A percentile compares a stretch with the other conserved stretches of the same genome.
Conservation (phyloP, 768 basidiomycete genomes). For the Leccinum subgranulosum region DNA sequence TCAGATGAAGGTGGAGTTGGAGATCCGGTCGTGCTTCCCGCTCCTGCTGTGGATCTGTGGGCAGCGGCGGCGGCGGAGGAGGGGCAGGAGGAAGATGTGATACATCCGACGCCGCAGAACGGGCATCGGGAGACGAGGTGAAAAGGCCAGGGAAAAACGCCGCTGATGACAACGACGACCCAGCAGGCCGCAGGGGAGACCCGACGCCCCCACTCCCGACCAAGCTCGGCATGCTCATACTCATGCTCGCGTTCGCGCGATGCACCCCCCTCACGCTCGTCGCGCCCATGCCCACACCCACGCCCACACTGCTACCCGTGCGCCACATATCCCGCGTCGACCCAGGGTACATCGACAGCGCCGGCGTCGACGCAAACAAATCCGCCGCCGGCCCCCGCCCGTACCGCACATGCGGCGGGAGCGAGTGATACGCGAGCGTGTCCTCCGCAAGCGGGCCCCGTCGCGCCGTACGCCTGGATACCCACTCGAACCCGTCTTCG, state of each 20-base stretch:
- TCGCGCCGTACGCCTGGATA: constrained; percentile 60
- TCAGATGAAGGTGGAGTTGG: constrained; percentile 83
- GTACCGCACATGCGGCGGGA: constrained; percentile 73
- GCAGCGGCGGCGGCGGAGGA: neutral
- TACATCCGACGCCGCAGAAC: constrained; percentile 7
- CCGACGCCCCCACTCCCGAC: neutral
- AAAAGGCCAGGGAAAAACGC: constrained; percentile 36
- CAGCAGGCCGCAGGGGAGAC: neutral
- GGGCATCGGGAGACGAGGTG: constrained; percentile 23
- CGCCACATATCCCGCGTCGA: constrained; percentile 46
- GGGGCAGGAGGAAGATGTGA: neutral
- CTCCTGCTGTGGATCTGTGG: constrained; percentile 27
- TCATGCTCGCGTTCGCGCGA: neutral
- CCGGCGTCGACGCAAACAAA: constrained; percentile 54
- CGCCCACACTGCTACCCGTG: constrained; percentile 6
- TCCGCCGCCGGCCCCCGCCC: constrained; percentile 55
- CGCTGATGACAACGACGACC: neutral
- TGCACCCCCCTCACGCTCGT: constrained; percentile 10
- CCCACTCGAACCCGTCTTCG: constrained; percentile 83
- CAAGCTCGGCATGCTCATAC: constrained; percentile 38
- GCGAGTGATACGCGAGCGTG: constrained; percentile 60
- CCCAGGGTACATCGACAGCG: constrained; percentile 31
- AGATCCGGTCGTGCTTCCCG: constrained; percentile 52
- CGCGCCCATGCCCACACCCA: neutral
- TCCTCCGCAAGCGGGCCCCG: constrained; percentile 46